Evolutionary conservation across 2,329 filamentous ascomycete genomes (phyloP).

Genomic region (Paecilomyces dactylethromorphus): DNA sequence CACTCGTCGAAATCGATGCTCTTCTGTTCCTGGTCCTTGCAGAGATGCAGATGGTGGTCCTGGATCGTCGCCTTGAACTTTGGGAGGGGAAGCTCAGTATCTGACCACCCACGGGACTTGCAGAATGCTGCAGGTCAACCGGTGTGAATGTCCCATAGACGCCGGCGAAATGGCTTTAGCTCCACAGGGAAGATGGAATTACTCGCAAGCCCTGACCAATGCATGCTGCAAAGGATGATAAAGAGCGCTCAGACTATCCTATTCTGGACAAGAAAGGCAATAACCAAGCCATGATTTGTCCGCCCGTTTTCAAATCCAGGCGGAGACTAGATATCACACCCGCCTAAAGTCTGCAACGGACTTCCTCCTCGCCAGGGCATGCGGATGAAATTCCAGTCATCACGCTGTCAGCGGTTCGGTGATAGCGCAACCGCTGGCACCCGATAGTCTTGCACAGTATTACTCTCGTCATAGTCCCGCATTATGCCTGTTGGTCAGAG

Average conservation of each 20-base stretch:
- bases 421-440: neutral
- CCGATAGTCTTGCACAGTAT: no score
- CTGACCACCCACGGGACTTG: neutral
- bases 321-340: neutral
- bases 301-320: neutral
- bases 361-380: neutral
- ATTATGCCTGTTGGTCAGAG: neutral
- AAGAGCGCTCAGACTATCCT: neutral
- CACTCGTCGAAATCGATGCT: slow-evolving; percentile 3
- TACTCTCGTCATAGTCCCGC: neutral
- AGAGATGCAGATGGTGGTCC: neutral
- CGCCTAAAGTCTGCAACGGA: neutral
- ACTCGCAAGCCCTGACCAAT: neutral
- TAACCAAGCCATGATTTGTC: neutral
- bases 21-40: neutral
- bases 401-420: neutral
- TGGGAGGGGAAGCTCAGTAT: neutral
- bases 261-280: neutral
- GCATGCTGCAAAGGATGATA: neutral
- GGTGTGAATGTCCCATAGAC: neutral
- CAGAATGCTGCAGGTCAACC: neutral
- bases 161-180: neutral
- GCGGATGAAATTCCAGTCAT: neutral
- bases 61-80: neutral
- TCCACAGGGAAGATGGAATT: neutral